Evolutionary conservation across 129 eudicot species (phyloP).

Genomic region (Saposhnikovia divaricata): DNA sequence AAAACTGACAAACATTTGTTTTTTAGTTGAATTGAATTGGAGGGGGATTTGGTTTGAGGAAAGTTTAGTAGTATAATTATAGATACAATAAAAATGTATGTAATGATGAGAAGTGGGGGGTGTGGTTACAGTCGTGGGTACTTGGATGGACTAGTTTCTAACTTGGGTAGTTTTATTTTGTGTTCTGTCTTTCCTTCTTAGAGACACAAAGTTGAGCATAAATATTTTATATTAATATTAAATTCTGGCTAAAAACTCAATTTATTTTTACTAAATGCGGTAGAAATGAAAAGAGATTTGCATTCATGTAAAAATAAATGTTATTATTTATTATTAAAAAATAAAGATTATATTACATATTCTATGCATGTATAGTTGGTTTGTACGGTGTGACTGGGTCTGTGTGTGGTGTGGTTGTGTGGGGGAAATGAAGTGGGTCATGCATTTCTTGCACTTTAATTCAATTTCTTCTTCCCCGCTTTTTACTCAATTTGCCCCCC

Average conservation of each 20-base stretch:
- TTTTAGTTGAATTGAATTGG: background rate
- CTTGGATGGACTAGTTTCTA: background rate
- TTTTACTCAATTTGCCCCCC: background rate
- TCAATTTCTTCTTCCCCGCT: background rate
- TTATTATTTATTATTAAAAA: too few relatives aligned
- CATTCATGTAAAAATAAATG: too few relatives aligned
- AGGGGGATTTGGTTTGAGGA: background rate
- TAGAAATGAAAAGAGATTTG: too few relatives aligned
- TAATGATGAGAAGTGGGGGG: constrained; percentile 8
- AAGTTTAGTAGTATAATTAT: background rate
- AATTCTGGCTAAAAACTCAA: too few relatives aligned
- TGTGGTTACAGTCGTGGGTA: constrained; percentile 5
- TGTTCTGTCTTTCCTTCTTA: background rate
- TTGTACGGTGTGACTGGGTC: background rate
- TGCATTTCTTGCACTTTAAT: constrained; percentile 20
- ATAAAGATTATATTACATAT: too few relatives aligned
- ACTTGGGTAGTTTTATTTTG: constrained; percentile 4
- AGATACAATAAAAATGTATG: background rate
- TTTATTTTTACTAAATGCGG: too few relatives aligned
- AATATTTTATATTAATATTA: too few relatives aligned
- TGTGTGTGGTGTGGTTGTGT: background rate
- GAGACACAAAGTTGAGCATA: background rate
- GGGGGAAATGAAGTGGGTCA: constrained; percentile 6
- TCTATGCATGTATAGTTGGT: background rate
- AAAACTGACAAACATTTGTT: background rate